These are phyloP conservation scores for Pichia sp. DNA, from an alignment of 1,139 yeast genomes.

Conservation along the genomic window DNA sequence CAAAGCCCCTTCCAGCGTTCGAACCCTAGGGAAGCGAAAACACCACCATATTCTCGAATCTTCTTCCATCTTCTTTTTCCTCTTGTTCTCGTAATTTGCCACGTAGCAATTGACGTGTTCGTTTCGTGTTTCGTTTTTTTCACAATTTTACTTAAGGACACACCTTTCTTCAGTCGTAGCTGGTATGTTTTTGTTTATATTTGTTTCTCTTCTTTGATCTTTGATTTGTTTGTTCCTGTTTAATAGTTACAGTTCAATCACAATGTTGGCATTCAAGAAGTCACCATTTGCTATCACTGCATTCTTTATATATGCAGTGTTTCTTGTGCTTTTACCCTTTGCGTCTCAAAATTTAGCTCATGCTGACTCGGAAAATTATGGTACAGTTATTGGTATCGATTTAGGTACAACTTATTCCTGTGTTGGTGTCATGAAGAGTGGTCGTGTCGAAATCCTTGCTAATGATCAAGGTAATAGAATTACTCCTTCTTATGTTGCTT, in stretches of 20 bases:
- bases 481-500: slow-evolving; percentile 87
- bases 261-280: slow-evolving; percentile 8
- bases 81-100: not conserved
- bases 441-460: slow-evolving; percentile 87
- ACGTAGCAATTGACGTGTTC: slow-evolving; percentile 7
- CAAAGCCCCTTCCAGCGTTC: not conserved
- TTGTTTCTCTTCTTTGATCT: not conserved
- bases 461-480: slow-evolving; percentile 95
- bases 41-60: not conserved
- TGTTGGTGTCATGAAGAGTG: slow-evolving; percentile 90
- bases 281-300: slow-evolving; percentile 13
- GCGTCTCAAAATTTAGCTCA: slow-evolving; percentile 33
- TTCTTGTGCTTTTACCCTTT: slow-evolving; percentile 56
- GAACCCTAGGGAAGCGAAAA: not conserved
- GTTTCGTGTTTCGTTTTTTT: not conserved
- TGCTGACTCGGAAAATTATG: slow-evolving; percentile 52
- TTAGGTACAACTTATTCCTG: slow-evolving; percentile 90
- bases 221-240: slow-evolving; percentile 16
- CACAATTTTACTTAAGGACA: not conserved
- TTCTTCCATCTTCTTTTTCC: not conserved
- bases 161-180: not conserved
- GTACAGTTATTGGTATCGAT: slow-evolving; percentile 81
- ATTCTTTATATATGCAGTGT: slow-evolving; percentile 43
- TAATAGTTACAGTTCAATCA: not conserved
- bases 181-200: slow-evolving; percentile 16